These are phyloP conservation scores for Lenzites betulinus DNA, from an alignment of 768 basidiomycete genomes.

Conservation along the genomic window DNA sequence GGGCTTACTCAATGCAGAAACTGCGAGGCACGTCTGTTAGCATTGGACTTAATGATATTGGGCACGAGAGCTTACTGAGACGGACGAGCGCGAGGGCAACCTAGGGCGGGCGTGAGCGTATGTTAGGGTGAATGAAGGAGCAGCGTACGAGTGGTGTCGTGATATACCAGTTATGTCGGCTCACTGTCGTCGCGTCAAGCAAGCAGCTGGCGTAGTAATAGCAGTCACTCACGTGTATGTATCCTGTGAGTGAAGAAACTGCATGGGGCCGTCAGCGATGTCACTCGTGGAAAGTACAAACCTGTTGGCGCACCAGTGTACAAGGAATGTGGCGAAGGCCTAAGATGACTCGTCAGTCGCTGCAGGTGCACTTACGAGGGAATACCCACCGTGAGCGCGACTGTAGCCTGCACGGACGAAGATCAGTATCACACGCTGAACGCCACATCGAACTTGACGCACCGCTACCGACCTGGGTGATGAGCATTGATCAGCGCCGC, in stretches of 20 bases:
- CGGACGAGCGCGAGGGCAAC: slow-evolving; percentile 15
- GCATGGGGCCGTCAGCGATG: background rate
- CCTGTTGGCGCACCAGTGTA: slow-evolving; percentile 23
- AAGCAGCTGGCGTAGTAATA: too few relatives aligned
- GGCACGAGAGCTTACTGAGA: background rate
- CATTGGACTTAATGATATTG: background rate
- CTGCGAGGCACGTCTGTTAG: background rate
- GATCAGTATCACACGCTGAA: background rate
- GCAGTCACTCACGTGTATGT: slow-evolving; percentile 21
- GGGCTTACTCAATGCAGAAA: background rate
- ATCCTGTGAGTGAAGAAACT: slow-evolving; percentile 26
- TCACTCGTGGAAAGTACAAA: too few relatives aligned
- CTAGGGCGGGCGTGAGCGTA: background rate
- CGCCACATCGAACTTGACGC: background rate
- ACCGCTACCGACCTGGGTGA: slow-evolving; percentile 12
- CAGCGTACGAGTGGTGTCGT: slow-evolving; percentile 16
- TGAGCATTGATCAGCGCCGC: too few relatives aligned
- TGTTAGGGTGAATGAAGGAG: background rate
- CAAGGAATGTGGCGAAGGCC: slow-evolving; percentile 28
- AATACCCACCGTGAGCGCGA: slow-evolving; percentile 15
- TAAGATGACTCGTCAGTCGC: background rate
- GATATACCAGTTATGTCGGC: slow-evolving; percentile 22
- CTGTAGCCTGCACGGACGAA: background rate
- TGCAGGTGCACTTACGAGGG: too few relatives aligned
- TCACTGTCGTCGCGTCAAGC: slow-evolving; percentile 12